Conservation (phyloP, 2,329 filamentous ascomycete genomes). For the Calonectria pauciramosa region DNA sequence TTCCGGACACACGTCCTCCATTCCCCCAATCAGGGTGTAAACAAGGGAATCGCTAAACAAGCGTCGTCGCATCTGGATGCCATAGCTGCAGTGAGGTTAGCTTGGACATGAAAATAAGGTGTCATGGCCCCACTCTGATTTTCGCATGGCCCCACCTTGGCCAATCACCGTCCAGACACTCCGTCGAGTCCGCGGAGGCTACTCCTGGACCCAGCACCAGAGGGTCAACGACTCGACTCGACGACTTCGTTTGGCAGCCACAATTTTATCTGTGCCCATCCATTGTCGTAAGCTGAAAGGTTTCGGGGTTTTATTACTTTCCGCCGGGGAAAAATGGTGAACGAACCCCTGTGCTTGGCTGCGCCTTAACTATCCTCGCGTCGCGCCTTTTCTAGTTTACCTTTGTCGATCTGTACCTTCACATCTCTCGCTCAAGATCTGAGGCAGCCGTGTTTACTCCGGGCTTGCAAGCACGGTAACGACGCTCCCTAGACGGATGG, state of each 20-base stretch:
- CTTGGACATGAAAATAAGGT: not conserved
- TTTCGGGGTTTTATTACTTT: not conserved
- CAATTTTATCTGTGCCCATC: not conserved
- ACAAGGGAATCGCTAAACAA: not conserved
- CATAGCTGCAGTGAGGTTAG: not conserved
- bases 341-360: not conserved
- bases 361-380: not conserved
- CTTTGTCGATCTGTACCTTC: not conserved
- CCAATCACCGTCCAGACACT: not conserved
- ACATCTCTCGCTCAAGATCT: not conserved
- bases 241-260: not conserved
- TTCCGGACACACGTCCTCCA: not conserved
- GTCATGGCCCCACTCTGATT: not conserved
- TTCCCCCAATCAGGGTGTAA: not conserved
- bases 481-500: not conserved
- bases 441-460: not conserved
- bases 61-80: not conserved
- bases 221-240: not conserved
- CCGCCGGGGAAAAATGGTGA: not conserved
- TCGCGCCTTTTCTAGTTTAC: not conserved
- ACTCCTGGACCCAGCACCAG: not conserved
- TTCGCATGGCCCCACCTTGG: not conserved
- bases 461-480: not conserved
- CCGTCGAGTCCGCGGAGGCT: conserved; percentile 1
- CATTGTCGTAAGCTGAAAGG: not conserved